These are phyloP conservation scores for Elongisporangium prolatum DNA, from an alignment of 352 stramenopile genomes.

Conservation along the genomic window DNA sequence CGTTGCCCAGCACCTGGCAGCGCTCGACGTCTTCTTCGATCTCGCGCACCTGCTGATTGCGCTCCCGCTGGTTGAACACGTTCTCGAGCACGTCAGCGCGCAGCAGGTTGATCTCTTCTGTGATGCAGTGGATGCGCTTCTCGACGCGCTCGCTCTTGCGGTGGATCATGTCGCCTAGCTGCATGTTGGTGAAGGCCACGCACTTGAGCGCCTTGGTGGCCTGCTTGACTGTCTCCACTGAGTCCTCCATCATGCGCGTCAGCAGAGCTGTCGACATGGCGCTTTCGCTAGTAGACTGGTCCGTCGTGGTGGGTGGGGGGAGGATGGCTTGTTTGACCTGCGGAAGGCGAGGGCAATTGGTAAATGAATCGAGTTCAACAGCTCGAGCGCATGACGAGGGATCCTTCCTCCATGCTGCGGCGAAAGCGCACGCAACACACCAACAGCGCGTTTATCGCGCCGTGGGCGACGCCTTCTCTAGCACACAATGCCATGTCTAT, in stretches of 20 bases:
- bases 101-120: slow-evolving; percentile 52
- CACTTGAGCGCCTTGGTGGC: slow-evolving; percentile 62
- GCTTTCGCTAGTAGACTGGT: neutral
- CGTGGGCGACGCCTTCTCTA: neutral
- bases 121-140: slow-evolving; percentile 30
- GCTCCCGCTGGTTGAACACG: slow-evolving; percentile 39
- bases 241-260: slow-evolving; percentile 22
- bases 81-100: slow-evolving; percentile 46
- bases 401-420: neutral
- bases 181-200: slow-evolving; percentile 56
- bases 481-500: neutral
- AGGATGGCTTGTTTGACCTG: neutral
- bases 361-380: neutral
- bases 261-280: slow-evolving; percentile 19
- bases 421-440: neutral
- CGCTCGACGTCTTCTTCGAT: slow-evolving; percentile 53
- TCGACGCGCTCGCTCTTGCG: slow-evolving; percentile 45
- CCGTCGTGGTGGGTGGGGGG: neutral
- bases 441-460: neutral
- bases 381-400: neutral
- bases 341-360: neutral
- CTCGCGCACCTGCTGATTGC: slow-evolving; percentile 33
- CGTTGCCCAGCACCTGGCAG: slow-evolving; percentile 46
- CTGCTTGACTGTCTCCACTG: slow-evolving; percentile 46
- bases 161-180: slow-evolving; percentile 49